phyloP scores from a whole-genome alignment of 208 protist genomes.

The Strigomonas culicis region DNA sequence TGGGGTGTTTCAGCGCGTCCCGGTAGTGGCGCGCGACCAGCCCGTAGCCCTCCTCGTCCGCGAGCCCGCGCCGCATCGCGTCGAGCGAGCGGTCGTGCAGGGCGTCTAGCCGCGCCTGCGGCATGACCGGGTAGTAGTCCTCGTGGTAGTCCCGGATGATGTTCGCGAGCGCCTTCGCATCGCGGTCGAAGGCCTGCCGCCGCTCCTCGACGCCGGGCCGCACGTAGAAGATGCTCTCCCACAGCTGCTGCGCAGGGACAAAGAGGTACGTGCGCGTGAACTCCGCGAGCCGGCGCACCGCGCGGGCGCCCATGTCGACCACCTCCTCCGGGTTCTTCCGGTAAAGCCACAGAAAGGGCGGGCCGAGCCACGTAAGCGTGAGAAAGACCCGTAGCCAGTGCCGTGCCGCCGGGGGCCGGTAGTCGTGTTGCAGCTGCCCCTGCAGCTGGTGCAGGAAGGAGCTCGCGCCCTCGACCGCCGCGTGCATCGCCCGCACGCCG shows the following conservation, averaged over 20 bases:
- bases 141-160: conserved; percentile 80
- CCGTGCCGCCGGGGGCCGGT: conserved; percentile 34
- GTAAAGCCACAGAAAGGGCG: conserved; percentile 42
- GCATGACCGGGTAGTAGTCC: conserved; percentile 51
- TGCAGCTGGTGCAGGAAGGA: conserved; percentile 23
- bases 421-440: conserved; percentile 21
- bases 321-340: conserved; percentile 35
- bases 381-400: conserved; percentile 46
- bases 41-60: conserved; percentile 48
- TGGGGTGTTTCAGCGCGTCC: conserved; percentile 54
- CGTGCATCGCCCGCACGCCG: conserved; percentile 30
- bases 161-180: conserved; percentile 61
- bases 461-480: conserved; percentile 21
- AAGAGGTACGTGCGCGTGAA: conserved; percentile 51
- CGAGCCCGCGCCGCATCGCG: conserved; percentile 38
- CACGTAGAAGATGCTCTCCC: conserved; percentile 44
- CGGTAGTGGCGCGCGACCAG: conserved; percentile 69
- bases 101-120: conserved; percentile 27
- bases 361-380: conserved; percentile 15
- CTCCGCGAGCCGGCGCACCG: conserved; percentile 13
- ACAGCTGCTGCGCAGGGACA: conserved; percentile 39
- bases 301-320: conserved; percentile 6
- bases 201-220: conserved; percentile 65
- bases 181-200: conserved; percentile 40
- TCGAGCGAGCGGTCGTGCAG: conserved; percentile 41